Percentiles rank a stretch among this genome's conserved stretches.
These are phyloP conservation scores for Silybum marianum DNA, from an alignment of 129 eudicot genomes.

Conservation along the genomic window DNA sequence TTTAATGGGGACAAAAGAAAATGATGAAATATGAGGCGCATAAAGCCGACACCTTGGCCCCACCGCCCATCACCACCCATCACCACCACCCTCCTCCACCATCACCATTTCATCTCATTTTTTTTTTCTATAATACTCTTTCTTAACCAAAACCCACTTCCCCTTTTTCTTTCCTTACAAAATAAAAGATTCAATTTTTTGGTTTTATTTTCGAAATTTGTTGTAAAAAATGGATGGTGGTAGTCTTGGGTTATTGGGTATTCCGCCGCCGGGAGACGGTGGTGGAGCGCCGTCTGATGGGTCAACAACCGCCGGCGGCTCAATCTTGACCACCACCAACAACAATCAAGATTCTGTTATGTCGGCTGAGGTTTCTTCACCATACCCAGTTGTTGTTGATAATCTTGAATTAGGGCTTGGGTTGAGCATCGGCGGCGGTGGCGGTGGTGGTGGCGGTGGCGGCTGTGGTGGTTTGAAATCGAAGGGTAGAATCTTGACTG, in stretches of 20 bases:
- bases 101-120: constrained; percentile 4
- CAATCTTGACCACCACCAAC: constrained; percentile 38
- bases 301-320: constrained; percentile 47
- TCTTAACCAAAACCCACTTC: neutral
- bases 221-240: constrained; percentile 31
- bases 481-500: constrained; percentile 71
- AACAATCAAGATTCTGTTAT: constrained; percentile 37
- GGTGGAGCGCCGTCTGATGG: constrained; percentile 41
- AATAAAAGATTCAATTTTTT: neutral
- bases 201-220: neutral
- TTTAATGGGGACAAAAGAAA: constrained; percentile 35
- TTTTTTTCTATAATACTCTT: neutral
- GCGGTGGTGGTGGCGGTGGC: constrained; percentile 30
- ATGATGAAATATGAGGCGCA: constrained; percentile 46
- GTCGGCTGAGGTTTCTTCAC: constrained; percentile 60
- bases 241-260: constrained; percentile 24
- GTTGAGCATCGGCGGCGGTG: constrained; percentile 40
- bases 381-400: constrained; percentile 37
- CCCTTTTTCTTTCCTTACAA: neutral
- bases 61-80: constrained; percentile 11
- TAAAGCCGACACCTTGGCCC: constrained; percentile 63
- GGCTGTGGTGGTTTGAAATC: constrained; percentile 33
- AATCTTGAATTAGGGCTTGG: constrained; percentile 82
- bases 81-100: constrained; percentile 1
- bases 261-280: constrained; percentile 36